Evolutionary conservation across 106 monocot species (phyloP).

Genomic region (Dendrobium huoshanense): DNA sequence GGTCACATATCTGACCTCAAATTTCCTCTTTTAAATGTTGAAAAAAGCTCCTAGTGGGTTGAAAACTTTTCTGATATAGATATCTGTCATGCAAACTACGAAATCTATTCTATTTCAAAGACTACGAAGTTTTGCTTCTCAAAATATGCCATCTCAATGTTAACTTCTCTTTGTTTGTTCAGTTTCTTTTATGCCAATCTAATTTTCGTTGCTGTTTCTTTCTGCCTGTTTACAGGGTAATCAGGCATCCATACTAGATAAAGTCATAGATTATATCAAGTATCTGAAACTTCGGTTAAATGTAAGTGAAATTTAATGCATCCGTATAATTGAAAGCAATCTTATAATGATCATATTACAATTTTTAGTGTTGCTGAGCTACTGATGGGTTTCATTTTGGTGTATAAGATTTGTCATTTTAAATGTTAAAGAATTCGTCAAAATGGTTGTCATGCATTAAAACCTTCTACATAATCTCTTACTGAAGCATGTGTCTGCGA

Average conservation of each 20-base stretch:
- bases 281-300: constrained; percentile 42
- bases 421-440: not conserved
- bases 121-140: not conserved
- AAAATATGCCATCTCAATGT: not conserved
- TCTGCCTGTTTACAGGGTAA: constrained; percentile 13
- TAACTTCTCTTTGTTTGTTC: not conserved
- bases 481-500: not conserved
- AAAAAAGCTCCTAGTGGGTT: not conserved
- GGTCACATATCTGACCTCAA: no score
- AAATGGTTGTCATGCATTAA: not conserved
- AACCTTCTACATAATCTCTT: not conserved
- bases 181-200: not conserved
- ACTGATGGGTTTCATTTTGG: not conserved
- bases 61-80: not conserved
- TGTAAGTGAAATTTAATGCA: constrained; percentile 14
- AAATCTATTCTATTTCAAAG: not conserved
- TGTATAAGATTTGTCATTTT: not conserved
- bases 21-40: not conserved
- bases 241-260: constrained; percentile 28
- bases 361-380: not conserved
- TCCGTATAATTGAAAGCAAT: not conserved
- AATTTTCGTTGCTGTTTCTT: not conserved
- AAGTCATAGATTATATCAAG: constrained; percentile 51
- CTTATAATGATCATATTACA: not conserved
- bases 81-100: not conserved